Evolutionary conservation across 2,329 filamentous ascomycete species (phyloP).

Genomic region (Cordyceps cicadae): DNA sequence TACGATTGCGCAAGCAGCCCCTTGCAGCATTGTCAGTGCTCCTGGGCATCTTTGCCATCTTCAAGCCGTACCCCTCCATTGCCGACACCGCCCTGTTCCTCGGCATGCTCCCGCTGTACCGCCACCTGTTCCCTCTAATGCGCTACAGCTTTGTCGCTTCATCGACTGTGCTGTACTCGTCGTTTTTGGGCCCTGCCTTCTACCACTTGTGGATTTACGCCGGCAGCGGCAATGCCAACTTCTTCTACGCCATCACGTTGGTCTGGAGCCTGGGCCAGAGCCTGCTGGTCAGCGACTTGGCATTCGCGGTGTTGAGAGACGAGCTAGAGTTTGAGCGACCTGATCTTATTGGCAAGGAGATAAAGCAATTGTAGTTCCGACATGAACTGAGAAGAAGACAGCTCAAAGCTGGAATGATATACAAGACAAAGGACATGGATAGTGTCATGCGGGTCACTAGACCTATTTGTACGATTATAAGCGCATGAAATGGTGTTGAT

Average conservation of each 20-base stretch:
- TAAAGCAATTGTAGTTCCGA: conserved; percentile 63
- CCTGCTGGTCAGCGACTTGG: conserved; percentile 74
- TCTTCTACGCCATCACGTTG: conserved; percentile 98
- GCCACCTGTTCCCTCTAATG: conserved; percentile 90
- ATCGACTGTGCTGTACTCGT: conserved; percentile 76
- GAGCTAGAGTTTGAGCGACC: conserved; percentile 91
- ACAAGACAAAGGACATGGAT: not conserved
- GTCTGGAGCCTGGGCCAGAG: conserved; percentile 92
- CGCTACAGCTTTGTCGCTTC: conserved; percentile 85
- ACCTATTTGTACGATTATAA: not conserved
- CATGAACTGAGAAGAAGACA: not conserved
- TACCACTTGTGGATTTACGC: conserved; percentile 98
- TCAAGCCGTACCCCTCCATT: conserved; percentile 94
- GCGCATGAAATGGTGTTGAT: not conserved
- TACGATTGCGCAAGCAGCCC: conserved; percentile 77
- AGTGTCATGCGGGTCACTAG: not conserved
- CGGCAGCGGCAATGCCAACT: conserved; percentile 95
- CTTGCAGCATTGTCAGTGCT: conserved; percentile 78
- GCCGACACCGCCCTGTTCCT: conserved; percentile 83
- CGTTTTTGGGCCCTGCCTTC: conserved; percentile 85
- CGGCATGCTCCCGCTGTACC: conserved; percentile 71
- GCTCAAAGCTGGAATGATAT: not conserved
- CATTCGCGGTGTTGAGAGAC: conserved; percentile 83
- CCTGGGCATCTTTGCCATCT: conserved; percentile 83
- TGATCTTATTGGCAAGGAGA: conserved; percentile 81